A percentile compares a stretch with the other conserved stretches of the same genome.
Conservation (phyloP, 2,329 filamentous ascomycete species). For the Fusarium penzigii region DNA sequence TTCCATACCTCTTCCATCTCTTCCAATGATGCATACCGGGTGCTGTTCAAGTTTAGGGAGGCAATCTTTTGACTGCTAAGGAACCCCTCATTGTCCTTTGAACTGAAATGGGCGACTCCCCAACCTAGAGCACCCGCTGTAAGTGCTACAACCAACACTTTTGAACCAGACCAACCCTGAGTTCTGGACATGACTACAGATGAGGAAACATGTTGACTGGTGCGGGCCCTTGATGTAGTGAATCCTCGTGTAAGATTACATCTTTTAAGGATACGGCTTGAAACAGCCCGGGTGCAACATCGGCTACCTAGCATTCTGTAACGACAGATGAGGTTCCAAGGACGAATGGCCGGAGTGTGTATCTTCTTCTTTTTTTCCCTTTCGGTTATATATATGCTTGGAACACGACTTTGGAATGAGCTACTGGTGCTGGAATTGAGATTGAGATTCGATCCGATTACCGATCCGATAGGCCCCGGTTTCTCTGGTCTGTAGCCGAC, state of each 20-base stretch:
- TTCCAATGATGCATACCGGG: constrained; percentile 42
- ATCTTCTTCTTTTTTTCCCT: neutral
- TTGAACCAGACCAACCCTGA: constrained; percentile 31
- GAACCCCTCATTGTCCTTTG: constrained; percentile 11
- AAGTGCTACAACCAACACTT: constrained; percentile 40
- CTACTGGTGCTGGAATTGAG: neutral
- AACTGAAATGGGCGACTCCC: constrained; percentile 38
- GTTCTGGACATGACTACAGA: constrained; percentile 6
- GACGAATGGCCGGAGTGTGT: neutral
- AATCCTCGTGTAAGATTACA: constrained; percentile 14
- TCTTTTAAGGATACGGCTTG: constrained; percentile 17
- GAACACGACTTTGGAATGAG: neutral
- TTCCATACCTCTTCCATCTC: constrained; percentile 43
- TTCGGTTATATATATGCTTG: neutral
- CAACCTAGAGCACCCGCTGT: constrained; percentile 44
- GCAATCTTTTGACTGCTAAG: constrained; percentile 6
- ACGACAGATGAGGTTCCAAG: neutral
- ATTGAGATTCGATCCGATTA: neutral
- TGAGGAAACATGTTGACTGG: constrained; percentile 7
- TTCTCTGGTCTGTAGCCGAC: neutral
- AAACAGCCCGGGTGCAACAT: constrained; percentile 16
- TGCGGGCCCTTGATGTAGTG: constrained; percentile 8
- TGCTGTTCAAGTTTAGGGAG: neutral
- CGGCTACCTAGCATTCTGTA: constrained; percentile 18
- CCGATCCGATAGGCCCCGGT: neutral